These are phyloP conservation scores for Prillingera fragicola DNA, from an alignment of 1,284 basidiomycete genomes.

Conservation along the genomic window DNA sequence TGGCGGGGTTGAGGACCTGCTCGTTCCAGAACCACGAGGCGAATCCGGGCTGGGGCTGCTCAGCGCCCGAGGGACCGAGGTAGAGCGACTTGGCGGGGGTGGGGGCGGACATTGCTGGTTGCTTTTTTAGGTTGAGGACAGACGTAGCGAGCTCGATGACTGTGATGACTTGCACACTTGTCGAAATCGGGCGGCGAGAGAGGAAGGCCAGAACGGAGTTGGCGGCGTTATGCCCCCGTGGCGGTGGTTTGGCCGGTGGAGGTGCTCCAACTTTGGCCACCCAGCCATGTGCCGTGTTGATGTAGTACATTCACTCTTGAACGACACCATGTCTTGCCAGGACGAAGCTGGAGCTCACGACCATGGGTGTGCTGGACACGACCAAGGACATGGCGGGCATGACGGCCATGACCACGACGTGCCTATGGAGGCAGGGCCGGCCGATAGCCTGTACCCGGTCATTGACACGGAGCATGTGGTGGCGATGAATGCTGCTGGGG, in stretches of 20 bases:
- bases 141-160: neutral
- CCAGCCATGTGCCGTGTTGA: neutral
- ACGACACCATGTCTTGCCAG: conserved; percentile 33
- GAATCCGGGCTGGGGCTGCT: conserved; percentile 8
- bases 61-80: conserved; percentile 24
- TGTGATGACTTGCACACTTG: neutral
- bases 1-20: conserved; percentile 19
- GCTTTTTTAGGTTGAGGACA: neutral
- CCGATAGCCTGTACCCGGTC: conserved; percentile 38
- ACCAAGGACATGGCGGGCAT: conserved; percentile 20
- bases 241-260: conserved; percentile 1
- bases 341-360: conserved; percentile 30
- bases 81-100: conserved; percentile 24
- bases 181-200: no score
- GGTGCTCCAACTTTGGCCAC: neutral
- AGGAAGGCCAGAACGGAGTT: neutral
- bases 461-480: conserved; percentile 45
- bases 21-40: conserved; percentile 18
- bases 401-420: conserved; percentile 43
- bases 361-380: conserved; percentile 20
- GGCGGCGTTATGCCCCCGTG: neutral
- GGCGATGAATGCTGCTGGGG: conserved; percentile 43
- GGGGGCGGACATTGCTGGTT: conserved; percentile 25
- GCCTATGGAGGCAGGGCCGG: conserved; percentile 39
- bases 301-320: neutral